A percentile compares a stretch with the other conserved stretches of the same genome.
These are phyloP conservation scores for Fusarium bactridioides DNA, from an alignment of 2,329 filamentous ascomycete genomes.

Conservation along the genomic window DNA sequence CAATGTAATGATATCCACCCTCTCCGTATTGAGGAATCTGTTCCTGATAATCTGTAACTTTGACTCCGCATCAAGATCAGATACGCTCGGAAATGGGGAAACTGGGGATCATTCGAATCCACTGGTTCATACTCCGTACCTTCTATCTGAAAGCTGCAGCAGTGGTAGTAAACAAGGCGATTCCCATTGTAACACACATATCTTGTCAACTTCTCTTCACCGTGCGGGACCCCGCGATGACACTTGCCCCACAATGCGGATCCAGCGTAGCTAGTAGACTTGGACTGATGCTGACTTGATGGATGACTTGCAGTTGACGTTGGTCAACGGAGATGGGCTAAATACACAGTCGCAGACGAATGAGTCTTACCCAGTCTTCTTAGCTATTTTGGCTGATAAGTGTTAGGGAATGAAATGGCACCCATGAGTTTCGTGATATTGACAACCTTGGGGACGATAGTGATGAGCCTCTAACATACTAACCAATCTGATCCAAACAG, in stretches of 20 bases:
- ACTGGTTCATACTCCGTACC: too few species aligned
- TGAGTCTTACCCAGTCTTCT: too few species aligned
- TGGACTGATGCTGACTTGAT: neutral
- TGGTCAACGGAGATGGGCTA: neutral
- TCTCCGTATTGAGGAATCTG: neutral
- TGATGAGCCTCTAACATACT: too few species aligned
- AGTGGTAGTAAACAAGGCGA: neutral
- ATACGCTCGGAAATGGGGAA: neutral
- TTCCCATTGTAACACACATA: neutral
- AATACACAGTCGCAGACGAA: too few species aligned
- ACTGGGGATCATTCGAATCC: neutral
- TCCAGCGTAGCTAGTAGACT: neutral
- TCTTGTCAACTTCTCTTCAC: neutral
- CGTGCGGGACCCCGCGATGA: neutral
- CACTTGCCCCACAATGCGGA: neutral
- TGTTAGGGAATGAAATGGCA: neutral
- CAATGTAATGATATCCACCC: fast-evolving
- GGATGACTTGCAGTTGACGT: neutral
- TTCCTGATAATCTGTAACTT: neutral
- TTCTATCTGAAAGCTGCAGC: neutral
- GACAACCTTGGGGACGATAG: too few species aligned
- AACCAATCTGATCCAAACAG: too few species aligned
- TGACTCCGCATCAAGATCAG: neutral
- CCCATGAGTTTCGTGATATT: too few species aligned
- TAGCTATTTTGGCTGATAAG: neutral